Conservation (phyloP, 2,329 filamentous ascomycete species). For the Cryphonectria japonica region DNA sequence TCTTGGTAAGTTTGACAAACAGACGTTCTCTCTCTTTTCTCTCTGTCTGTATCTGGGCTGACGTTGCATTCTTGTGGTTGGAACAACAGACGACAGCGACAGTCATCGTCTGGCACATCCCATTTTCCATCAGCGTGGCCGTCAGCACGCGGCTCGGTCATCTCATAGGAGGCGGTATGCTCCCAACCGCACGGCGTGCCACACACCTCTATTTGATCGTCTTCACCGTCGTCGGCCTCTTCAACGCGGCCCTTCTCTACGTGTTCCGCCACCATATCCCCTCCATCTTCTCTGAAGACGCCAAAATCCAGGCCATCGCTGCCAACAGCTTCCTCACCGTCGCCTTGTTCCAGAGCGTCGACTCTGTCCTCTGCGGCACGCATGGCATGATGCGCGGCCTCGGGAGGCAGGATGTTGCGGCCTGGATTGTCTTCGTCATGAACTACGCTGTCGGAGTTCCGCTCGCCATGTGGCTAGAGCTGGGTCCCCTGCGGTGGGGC, state of each 20-base stretch:
- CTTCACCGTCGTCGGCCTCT: slow-evolving; percentile 38
- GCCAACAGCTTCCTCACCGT: slow-evolving; percentile 39
- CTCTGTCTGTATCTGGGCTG: neutral
- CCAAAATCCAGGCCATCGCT: slow-evolving; percentile 37
- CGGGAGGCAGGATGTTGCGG: slow-evolving; percentile 43
- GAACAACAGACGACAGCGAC: slow-evolving; percentile 42
- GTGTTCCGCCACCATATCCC: slow-evolving; percentile 38
- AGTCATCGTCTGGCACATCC: slow-evolving; percentile 47
- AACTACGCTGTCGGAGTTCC: slow-evolving; percentile 46
- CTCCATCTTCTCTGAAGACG: slow-evolving; percentile 40
- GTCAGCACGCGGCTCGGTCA: slow-evolving; percentile 48
- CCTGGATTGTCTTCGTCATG: slow-evolving; percentile 41
- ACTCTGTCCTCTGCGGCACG: slow-evolving; percentile 41
- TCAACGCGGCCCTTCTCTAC: slow-evolving; percentile 41
- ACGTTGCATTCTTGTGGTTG: neutral
- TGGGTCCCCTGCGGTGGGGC: slow-evolving; percentile 38
- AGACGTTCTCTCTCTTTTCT: neutral
- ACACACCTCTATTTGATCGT: slow-evolving; percentile 40
- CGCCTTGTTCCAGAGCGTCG: slow-evolving; percentile 41
- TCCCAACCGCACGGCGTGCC: slow-evolving; percentile 39
- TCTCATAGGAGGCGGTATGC: slow-evolving; percentile 44
- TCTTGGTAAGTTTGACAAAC: slow-evolving; percentile 35
- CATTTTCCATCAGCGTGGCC: slow-evolving; percentile 47
- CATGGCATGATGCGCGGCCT: slow-evolving; percentile 46
- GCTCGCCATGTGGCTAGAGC: slow-evolving; percentile 43